These are phyloP conservation scores for Cucumis cinereus DNA, from an alignment of 306 rosid genomes.

Conservation along the genomic window DNA sequence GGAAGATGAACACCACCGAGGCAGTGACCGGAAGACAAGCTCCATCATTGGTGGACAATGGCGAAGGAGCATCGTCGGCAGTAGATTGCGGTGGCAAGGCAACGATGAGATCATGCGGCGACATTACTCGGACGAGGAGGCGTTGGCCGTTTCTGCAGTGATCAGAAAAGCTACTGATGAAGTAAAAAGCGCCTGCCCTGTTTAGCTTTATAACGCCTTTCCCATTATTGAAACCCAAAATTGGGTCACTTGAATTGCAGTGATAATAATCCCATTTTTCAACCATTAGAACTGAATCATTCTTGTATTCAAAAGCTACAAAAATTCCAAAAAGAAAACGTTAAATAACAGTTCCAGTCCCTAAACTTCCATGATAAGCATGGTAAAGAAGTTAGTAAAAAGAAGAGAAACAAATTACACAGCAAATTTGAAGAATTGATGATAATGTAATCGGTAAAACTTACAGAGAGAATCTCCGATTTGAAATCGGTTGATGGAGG, in stretches of 20 bases:
- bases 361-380: too few species aligned
- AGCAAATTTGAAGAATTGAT: too few species aligned
- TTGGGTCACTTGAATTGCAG: constrained; percentile 50
- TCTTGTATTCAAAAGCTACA: constrained; percentile 54
- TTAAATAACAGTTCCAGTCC: too few species aligned
- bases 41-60: constrained; percentile 13
- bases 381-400: too few species aligned
- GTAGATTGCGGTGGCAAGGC: constrained; percentile 24
- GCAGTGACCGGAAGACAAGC: constrained; percentile 7
- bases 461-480: constrained; percentile 71
- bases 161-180: constrained; percentile 48
- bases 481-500: constrained; percentile 48
- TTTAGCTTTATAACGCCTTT: constrained; percentile 51
- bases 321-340: too few species aligned
- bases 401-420: too few species aligned
- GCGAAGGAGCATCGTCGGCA: constrained; percentile 18
- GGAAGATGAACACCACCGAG: constrained; percentile 15
- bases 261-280: constrained; percentile 54
- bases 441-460: not conserved
- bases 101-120: constrained; percentile 16
- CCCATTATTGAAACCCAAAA: constrained; percentile 46
- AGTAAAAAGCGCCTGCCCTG: constrained; percentile 54
- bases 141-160: constrained; percentile 65
- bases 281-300: constrained; percentile 68
- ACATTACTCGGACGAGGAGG: constrained; percentile 60